These are phyloP conservation scores for Gaertneriomyces semiglobifer DNA, from an alignment of 192 early-diverging fungal species.

Conservation along the genomic window DNA sequence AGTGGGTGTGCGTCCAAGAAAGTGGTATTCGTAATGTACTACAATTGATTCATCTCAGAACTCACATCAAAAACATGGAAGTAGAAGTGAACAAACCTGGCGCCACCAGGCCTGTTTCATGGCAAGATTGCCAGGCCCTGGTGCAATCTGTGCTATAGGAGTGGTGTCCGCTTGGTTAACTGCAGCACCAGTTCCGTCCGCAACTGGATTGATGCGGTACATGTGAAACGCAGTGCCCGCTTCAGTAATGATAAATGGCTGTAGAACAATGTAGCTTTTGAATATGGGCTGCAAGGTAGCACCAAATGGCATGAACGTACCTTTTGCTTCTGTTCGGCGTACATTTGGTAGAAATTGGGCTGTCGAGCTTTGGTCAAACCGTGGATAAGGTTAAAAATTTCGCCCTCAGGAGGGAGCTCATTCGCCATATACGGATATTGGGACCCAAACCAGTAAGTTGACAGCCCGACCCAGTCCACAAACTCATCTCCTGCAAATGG, in stretches of 20 bases:
- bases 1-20: conserved; percentile 31
- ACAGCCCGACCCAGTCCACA: conserved; percentile 47
- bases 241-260: conserved; percentile 35
- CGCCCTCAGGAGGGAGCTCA: conserved; percentile 11
- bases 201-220: conserved; percentile 8
- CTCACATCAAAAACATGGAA: neutral
- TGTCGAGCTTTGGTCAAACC: conserved; percentile 7
- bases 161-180: too few species aligned
- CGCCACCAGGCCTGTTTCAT: conserved; percentile 46
- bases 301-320: too few species aligned
- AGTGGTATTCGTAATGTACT: conserved; percentile 38
- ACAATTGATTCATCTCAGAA: neutral
- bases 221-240: conserved; percentile 32
- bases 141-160: neutral
- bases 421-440: conserved; percentile 16
- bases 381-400: conserved; percentile 8
- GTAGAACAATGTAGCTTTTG: too few species aligned
- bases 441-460: conserved; percentile 35
- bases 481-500: conserved; percentile 18
- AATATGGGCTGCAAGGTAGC: too few species aligned
- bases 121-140: conserved; percentile 31
- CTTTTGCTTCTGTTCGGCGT: conserved; percentile 23
- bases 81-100: conserved; percentile 19
- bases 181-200: neutral
- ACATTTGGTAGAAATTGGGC: conserved; percentile 32